Conservation (phyloP, 192 early-diverging fungal genomes). For the Podochytrium sp. region DNA sequence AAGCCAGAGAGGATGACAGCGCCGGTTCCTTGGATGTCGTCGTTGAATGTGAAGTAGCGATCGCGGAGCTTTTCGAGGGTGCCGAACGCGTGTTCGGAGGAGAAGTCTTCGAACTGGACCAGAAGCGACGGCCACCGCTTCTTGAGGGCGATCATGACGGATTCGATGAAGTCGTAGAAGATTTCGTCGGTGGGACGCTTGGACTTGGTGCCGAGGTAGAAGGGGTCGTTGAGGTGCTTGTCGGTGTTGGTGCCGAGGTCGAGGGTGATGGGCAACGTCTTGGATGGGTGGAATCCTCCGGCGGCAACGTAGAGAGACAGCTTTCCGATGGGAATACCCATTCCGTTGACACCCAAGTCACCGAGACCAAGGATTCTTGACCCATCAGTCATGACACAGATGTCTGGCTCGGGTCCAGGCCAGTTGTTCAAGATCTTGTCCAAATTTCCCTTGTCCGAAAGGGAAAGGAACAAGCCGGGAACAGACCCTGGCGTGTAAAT, state of each 20-base stretch:
- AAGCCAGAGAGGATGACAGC: slow-evolving; percentile 93
- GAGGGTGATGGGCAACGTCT: slow-evolving; percentile 88
- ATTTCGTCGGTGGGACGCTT: slow-evolving; percentile 58
- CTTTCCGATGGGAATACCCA: slow-evolving; percentile 95
- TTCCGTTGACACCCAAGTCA: slow-evolving; percentile 92
- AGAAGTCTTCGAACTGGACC: slow-evolving; percentile 96
- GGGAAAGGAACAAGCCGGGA: slow-evolving; percentile 87
- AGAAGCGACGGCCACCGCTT: slow-evolving; percentile 73
- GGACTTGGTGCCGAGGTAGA: slow-evolving; percentile 84
- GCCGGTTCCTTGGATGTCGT: slow-evolving; percentile 93
- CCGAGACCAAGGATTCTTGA: slow-evolving; percentile 92
- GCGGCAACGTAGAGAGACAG: slow-evolving; percentile 79
- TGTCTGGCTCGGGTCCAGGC: slow-evolving; percentile 63
- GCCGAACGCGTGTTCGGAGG: slow-evolving; percentile 88
- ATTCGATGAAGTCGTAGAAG: slow-evolving; percentile 82
- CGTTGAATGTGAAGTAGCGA: slow-evolving; percentile 87
- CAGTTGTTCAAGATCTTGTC: slow-evolving; percentile 80
- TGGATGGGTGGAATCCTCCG: slow-evolving; percentile 79
- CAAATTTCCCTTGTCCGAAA: slow-evolving; percentile 75
- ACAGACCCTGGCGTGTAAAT: slow-evolving; percentile 71
- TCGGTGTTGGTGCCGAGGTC: slow-evolving; percentile 92
- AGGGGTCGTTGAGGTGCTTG: slow-evolving; percentile 79
- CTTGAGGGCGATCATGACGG: slow-evolving; percentile 71
- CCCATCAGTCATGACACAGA: slow-evolving; percentile 92
- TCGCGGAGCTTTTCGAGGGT: slow-evolving; percentile 77